phyloP scores from a whole-genome alignment of 2,329 filamentous ascomycete species.

The Fusarium continuum region DNA sequence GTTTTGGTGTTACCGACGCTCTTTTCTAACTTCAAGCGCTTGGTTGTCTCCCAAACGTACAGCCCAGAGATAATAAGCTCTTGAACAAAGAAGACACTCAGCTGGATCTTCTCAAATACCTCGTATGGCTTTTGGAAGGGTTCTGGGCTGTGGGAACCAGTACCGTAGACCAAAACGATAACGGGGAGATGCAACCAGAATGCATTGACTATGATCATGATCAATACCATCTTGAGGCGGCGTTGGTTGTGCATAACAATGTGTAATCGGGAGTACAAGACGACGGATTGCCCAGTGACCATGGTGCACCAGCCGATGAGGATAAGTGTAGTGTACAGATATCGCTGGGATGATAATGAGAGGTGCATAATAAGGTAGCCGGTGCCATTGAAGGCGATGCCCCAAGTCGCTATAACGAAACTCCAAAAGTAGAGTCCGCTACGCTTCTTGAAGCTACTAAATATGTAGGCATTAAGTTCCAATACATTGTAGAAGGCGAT shows the following conservation, averaged over 20 bases:
- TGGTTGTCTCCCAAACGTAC: slow-evolving; percentile 62
- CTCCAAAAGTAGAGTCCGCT: slow-evolving; percentile 52
- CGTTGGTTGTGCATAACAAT: slow-evolving; percentile 62
- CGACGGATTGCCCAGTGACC: slow-evolving; percentile 68
- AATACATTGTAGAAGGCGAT: slow-evolving; percentile 47
- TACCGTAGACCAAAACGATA: slow-evolving; percentile 63
- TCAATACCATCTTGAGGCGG: slow-evolving; percentile 59
- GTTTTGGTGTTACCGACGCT: slow-evolving; percentile 29
- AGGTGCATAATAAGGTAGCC: slow-evolving; percentile 58
- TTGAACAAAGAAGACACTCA: slow-evolving; percentile 64
- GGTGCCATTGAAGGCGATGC: slow-evolving; percentile 49
- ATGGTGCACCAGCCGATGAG: slow-evolving; percentile 54
- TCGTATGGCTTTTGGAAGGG: slow-evolving; percentile 48
- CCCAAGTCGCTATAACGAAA: slow-evolving; percentile 46
- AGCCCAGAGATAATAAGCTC: slow-evolving; percentile 62
- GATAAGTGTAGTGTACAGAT: slow-evolving; percentile 42
- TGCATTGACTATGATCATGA: slow-evolving; percentile 66
- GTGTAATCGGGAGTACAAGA: slow-evolving; percentile 70
- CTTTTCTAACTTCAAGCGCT: slow-evolving; percentile 56
- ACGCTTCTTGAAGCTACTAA: slow-evolving; percentile 46
- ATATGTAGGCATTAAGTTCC: slow-evolving; percentile 47
- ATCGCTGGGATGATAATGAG: not conserved
- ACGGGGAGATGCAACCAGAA: slow-evolving; percentile 63
- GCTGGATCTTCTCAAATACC: slow-evolving; percentile 62
- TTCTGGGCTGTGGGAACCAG: slow-evolving; percentile 48